Evolutionary conservation across 2,329 filamentous ascomycete genomes (phyloP).

Genomic region (Intubia oerlemansii): DNA sequence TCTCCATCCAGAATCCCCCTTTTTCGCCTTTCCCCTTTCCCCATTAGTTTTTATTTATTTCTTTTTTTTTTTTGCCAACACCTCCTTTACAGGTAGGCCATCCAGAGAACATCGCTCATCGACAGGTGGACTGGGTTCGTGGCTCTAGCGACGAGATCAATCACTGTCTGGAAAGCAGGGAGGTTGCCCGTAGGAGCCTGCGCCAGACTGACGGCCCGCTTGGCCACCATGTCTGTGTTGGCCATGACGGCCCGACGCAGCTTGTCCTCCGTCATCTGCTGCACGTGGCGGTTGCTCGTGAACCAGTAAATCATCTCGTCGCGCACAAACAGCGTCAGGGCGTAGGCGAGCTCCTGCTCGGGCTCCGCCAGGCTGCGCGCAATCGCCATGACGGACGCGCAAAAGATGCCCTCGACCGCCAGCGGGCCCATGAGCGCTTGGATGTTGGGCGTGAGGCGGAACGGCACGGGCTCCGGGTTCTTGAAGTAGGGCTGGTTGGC

Average conservation of each 20-base stretch:
- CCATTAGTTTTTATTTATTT: no score
- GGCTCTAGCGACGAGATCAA: slow-evolving; percentile 80
- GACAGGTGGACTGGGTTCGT: slow-evolving; percentile 82
- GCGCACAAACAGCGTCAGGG: slow-evolving; percentile 80
- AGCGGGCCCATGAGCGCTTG: slow-evolving; percentile 92
- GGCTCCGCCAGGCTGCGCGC: slow-evolving; percentile 84
- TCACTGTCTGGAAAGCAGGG: slow-evolving; percentile 90
- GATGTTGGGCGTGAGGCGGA: slow-evolving; percentile 89
- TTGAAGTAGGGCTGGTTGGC: slow-evolving; percentile 71
- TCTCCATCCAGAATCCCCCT: no score
- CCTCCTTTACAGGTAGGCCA: slow-evolving; percentile 87
- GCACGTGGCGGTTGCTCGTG: slow-evolving; percentile 49
- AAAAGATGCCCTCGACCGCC: slow-evolving; percentile 88
- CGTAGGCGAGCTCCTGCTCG: slow-evolving; percentile 61
- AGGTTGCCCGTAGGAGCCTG: slow-evolving; percentile 59
- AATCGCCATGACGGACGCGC: slow-evolving; percentile 89
- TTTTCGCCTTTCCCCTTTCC: no score
- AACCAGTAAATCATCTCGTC: slow-evolving; percentile 99
- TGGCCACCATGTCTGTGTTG: slow-evolving; percentile 83
- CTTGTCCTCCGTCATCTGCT: slow-evolving; percentile 36
- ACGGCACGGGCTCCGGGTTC: slow-evolving; percentile 88
- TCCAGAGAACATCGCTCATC: slow-evolving; percentile 84
- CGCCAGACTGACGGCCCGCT: slow-evolving; percentile 68
- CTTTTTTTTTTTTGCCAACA: no score
- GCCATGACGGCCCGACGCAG: slow-evolving; percentile 39